Evolutionary conservation across 2,329 filamentous ascomycete genomes (phyloP), one percentile per base, ranked within the genome.

Genomic region (Intubia oerlemansii): DNA sequence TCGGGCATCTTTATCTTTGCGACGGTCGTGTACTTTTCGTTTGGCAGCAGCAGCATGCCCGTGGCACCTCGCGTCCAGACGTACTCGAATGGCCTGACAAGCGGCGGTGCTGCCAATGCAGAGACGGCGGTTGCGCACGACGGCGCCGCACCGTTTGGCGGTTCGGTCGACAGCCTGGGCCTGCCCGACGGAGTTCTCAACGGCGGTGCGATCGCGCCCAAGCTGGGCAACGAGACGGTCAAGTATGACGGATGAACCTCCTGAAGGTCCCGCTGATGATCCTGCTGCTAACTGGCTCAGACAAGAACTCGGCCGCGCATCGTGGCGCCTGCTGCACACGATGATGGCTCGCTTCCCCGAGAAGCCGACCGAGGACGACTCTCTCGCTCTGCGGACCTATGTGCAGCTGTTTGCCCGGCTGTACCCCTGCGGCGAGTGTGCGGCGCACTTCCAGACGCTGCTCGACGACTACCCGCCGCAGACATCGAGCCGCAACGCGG

Each of bases 201-300:
- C 12, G 77, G 76, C 32, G 67, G 67, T 31, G 72, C 70, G 4
- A 85, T 82, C 42, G 78, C 78, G 28, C 73, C 77, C 2, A 82
- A 80, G 51, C 56, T 88, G 30, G 79, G 78, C 44, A 88, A 88
- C 50, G 77, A 74, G 34, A 88, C 79, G 6, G 56, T 68, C 30
- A 88, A 85, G 71, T 75, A 55, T 28, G 58, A 28, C 17, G 20
- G 11, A 15, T 7, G 15, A 24, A 9, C 14, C 13, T 14, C 20
- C 13, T 27, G 12, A 32, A 12, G 3, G 4, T 5, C 3, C n/a
- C 10, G 12, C 15, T 25, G 17, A 28, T n/a, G 17, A 5, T 14
- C 12, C 11, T 12, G 10, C 7, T 10, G 10, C 5, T 15, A 11
- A 7, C n/a, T n/a, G n/a, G n/a, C n/a, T 5, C 17, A 25, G 31